phyloP scores from a whole-genome alignment of 2,329 filamentous ascomycete genomes.

The Coniochaeta prunicola region DNA sequence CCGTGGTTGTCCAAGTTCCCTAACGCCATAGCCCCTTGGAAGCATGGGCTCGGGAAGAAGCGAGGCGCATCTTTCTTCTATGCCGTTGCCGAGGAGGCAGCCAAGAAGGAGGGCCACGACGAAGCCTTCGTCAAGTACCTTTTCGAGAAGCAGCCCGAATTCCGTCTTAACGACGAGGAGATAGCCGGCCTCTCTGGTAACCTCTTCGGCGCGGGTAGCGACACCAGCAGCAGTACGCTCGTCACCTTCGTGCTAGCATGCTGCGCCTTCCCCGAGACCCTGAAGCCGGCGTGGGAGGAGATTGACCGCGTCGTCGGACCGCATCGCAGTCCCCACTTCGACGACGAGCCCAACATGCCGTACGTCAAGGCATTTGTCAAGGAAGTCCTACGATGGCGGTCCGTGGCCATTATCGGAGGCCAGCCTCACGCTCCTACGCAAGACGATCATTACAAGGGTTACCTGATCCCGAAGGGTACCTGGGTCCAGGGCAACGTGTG shows the following conservation, averaged over 20 bases:
- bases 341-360: slow-evolving; percentile 39
- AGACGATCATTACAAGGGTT: slow-evolving; percentile 39
- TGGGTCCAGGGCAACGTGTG: slow-evolving; percentile 45
- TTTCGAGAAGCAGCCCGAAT: slow-evolving; percentile 38
- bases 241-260: slow-evolving; percentile 42
- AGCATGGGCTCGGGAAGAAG: slow-evolving; percentile 36
- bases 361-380: slow-evolving; percentile 48
- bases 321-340: slow-evolving; percentile 35
- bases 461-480: slow-evolving; percentile 40
- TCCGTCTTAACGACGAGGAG: slow-evolving; percentile 35
- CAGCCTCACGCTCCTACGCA: slow-evolving; percentile 41
- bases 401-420: slow-evolving; percentile 42
- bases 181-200: slow-evolving; percentile 39
- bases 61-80: slow-evolving; percentile 44
- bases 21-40: slow-evolving; percentile 41
- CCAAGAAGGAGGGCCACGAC: slow-evolving; percentile 24
- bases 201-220: slow-evolving; percentile 38
- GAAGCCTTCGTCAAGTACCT: slow-evolving; percentile 36
- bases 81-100: slow-evolving; percentile 41
- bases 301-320: slow-evolving; percentile 43
- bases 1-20: slow-evolving; percentile 39
- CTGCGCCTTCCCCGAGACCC: slow-evolving; percentile 38
- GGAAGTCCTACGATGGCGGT: slow-evolving; percentile 49
- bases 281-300: slow-evolving; percentile 41
- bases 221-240: slow-evolving; percentile 40